A percentile compares a stretch with the other conserved stretches of the same genome.
These are phyloP conservation scores for Posidonia australis DNA, from an alignment of 106 monocot species.

Conservation along the genomic window DNA sequence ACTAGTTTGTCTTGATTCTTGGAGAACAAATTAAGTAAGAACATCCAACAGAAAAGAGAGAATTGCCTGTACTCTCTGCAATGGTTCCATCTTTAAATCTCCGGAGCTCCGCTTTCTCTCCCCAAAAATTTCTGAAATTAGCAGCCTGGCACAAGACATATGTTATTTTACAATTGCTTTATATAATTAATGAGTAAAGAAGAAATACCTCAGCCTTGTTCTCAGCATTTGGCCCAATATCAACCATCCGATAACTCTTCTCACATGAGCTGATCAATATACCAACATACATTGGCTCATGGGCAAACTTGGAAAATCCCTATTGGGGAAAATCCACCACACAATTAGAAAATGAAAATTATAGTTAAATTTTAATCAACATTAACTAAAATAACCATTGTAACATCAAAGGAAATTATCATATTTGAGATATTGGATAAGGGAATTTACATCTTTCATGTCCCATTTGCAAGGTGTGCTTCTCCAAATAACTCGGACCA, in stretches of 20 bases:
- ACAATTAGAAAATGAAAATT: neutral
- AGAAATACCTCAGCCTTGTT: constrained; percentile 59
- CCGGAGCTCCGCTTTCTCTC: constrained; percentile 87
- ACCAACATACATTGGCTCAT: constrained; percentile 68
- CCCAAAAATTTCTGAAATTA: constrained; percentile 92
- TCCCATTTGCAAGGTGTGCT: constrained; percentile 64
- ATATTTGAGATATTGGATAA: neutral
- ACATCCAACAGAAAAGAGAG: neutral
- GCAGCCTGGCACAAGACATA: constrained; percentile 29
- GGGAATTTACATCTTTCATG: constrained; percentile 49
- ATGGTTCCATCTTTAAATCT: constrained; percentile 81
- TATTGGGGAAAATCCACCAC: constrained; percentile 15
- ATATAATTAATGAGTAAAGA: constrained; percentile 2
- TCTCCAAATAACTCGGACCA: constrained; percentile 65
- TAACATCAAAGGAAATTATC: neutral
- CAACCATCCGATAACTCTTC: constrained; percentile 55
- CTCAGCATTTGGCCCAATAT: constrained; percentile 76
- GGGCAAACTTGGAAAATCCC: constrained; percentile 65
- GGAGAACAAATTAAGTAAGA: neutral
- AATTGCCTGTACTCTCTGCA: constrained; percentile 85
- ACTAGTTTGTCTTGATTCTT: neutral
- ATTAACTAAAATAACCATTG: too few relatives aligned
- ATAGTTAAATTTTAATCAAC: neutral
- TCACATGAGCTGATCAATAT: constrained; percentile 52
- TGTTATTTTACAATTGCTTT: neutral